A percentile compares a stretch with the other conserved stretches of the same genome.
Evolutionary conservation across 768 basidiomycete species (phyloP).

Genomic region (Candolleomyces efflorescens): DNA sequence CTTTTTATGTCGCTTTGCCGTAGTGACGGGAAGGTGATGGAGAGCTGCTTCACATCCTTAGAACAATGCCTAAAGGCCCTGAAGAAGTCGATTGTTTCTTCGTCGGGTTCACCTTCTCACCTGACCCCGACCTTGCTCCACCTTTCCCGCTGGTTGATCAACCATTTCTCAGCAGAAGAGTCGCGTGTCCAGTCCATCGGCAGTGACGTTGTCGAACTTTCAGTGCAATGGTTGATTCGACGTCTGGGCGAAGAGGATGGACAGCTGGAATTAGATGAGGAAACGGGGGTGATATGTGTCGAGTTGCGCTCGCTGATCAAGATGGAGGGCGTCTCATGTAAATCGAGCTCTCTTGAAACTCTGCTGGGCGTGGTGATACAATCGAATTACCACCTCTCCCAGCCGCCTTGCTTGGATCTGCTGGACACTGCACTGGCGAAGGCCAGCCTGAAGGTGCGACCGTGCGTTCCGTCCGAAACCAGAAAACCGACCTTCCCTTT

Average conservation of each 20-base stretch:
- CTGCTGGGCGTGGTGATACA: constrained; percentile 62
- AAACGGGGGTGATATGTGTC: neutral
- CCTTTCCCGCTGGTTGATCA: neutral
- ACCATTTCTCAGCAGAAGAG: neutral
- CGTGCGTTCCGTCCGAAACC: neutral
- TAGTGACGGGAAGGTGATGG: too few relatives aligned
- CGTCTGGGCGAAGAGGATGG: constrained; percentile 1
- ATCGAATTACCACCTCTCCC: constrained; percentile 40
- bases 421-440: constrained; percentile 34
- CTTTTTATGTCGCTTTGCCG: neutral
- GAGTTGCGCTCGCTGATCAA: constrained; percentile 19
- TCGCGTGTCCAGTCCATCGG: neutral
- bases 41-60: neutral
- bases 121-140: constrained; percentile 1
- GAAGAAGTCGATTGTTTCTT: neutral
- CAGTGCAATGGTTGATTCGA: constrained; percentile 4
- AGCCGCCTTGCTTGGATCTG: constrained; percentile 37
- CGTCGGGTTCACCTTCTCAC: neutral
- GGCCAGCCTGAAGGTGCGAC: constrained; percentile 59
- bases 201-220: neutral
- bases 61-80: neutral
- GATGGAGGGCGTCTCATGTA: constrained; percentile 28
- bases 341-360: constrained; percentile 57
- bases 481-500: neutral
- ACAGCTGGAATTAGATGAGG: neutral